These are phyloP conservation scores for Eucalyptus brandiana DNA, from an alignment of 345 rosid genomes.

Conservation along the genomic window DNA sequence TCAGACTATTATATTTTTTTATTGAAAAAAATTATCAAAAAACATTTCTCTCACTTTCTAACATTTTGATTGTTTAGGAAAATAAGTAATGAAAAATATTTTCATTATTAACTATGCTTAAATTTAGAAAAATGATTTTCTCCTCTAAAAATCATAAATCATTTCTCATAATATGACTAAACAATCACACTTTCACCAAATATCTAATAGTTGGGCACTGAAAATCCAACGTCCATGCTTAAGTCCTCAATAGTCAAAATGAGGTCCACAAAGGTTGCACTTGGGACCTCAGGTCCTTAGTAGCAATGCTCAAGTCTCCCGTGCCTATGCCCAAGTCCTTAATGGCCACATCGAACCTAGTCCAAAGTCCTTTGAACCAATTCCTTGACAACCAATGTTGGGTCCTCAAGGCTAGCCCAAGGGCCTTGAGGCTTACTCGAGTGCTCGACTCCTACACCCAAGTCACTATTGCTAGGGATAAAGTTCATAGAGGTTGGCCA, in stretches of 20 bases:
- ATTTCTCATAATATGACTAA: neutral
- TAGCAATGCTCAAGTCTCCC: neutral
- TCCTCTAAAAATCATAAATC: neutral
- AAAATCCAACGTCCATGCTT: accelerated
- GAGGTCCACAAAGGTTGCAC: neutral
- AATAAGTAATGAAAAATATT: no score
- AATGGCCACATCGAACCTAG: neutral
- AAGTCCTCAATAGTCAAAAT: accelerated
- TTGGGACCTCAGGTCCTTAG: neutral
- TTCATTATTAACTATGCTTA: no score
- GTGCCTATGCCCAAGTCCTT: accelerated
- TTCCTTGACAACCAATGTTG: neutral
- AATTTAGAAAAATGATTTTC: no score
- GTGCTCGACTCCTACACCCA: neutral
- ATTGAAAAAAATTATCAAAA: neutral
- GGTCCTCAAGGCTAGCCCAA: neutral
- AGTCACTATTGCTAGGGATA: neutral
- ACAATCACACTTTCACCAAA: neutral
- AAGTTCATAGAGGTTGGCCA: neutral
- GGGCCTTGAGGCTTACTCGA: neutral
- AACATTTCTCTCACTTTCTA: no score
- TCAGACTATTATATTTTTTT: neutral
- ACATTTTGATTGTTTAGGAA: no score
- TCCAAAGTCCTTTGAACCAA: neutral
- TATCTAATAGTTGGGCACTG: neutral